Base-by-base conservation (phyloP, 176 grass and related monocot species). In the Oryza meyeriana region DNA sequence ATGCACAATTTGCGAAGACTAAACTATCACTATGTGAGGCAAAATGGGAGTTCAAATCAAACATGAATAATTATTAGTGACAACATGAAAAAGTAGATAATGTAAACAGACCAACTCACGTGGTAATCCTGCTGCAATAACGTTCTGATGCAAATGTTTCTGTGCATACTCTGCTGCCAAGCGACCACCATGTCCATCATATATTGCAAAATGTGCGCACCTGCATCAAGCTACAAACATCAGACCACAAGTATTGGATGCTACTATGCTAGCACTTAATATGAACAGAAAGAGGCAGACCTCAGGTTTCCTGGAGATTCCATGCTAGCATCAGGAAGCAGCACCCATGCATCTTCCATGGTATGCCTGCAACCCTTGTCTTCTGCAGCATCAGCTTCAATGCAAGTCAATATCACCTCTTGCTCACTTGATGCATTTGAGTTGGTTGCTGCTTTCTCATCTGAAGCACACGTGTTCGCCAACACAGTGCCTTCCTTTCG, bases 21-120 rank as follows among this genome's bases (percentile, higher is more conserved):
- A 45, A 48, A 24, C 20, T 36, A 80, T 31, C 62, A 50, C 12
- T 24, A 4, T 18, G 29, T 8, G 4, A 35, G 16, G 47, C n/a
- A 52, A 52, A 50, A 17, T 1, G 1, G 8, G 2, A 58, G 22
- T 58, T 22, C 8, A 58, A 2, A 24, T 24, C n/a, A 7, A 55
- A 55, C 5, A 55, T n/a, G 6, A 61, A 74, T 20, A 61, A 61
- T 30, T 28, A 45, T 14, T 57, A 82, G 64, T 63, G n/a, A 14
- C 6, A 70, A 40, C 42, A 75, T 32, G 27, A 76, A 79, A 47
- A 85, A 86, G 72, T 62, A 86, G 78, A 86, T 77, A 72, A 80
- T 76, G 85, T 80, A 82, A 81, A 98, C 95, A 98, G 89, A 98
- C 95, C 95, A 93, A 94, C 92, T 98, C 95, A 98, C 95, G 92